Percentiles rank a stretch among this genome's conserved stretches.
Conservation (phyloP, 2,329 filamentous ascomycete species). For the Emergomyces africanus region DNA sequence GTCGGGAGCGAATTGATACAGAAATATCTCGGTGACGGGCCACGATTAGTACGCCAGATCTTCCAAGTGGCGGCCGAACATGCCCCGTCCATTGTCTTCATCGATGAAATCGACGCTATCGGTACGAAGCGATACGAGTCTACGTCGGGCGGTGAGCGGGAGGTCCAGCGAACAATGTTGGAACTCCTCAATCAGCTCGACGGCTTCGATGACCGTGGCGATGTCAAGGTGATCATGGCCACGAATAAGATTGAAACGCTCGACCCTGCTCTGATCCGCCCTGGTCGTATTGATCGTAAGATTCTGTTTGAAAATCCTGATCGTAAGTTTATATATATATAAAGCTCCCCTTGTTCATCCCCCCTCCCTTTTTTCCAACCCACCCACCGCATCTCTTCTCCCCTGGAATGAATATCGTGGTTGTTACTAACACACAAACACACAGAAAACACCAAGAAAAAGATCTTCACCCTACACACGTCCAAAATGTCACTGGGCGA, state of each 20-base stretch:
- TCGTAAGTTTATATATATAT: slow-evolving; percentile 34
- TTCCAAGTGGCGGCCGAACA: slow-evolving; percentile 87
- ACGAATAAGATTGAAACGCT: slow-evolving; percentile 99
- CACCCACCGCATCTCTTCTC: neutral
- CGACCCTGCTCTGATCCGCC: slow-evolving; percentile 89
- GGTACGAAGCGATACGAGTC: slow-evolving; percentile 98
- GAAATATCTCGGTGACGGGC: slow-evolving; percentile 95
- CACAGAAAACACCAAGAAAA: slow-evolving; percentile 74
- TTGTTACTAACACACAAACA: slow-evolving; percentile 13
- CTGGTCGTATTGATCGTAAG: slow-evolving; percentile 96
- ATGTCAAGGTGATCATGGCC: slow-evolving; percentile 99
- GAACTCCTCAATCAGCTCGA: slow-evolving; percentile 97
- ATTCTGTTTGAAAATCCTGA: slow-evolving; percentile 68
- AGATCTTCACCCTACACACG: slow-evolving; percentile 97
- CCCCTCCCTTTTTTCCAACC: no score
- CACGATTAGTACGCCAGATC: slow-evolving; percentile 85
- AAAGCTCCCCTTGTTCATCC: no score
- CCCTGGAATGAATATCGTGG: no score
- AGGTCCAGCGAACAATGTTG: slow-evolving; percentile 97
- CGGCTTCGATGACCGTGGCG: slow-evolving; percentile 95
- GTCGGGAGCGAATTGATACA: slow-evolving; percentile 96
- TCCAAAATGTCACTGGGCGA: slow-evolving; percentile 96
- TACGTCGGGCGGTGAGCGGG: slow-evolving; percentile 89
- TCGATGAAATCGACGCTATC: slow-evolving; percentile 98
- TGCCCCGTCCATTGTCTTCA: slow-evolving; percentile 94